Evolutionary conservation across 2,329 filamentous ascomycete genomes (phyloP), one percentile per base, ranked within the genome.

Genomic region (Trichoderma koningii): DNA sequence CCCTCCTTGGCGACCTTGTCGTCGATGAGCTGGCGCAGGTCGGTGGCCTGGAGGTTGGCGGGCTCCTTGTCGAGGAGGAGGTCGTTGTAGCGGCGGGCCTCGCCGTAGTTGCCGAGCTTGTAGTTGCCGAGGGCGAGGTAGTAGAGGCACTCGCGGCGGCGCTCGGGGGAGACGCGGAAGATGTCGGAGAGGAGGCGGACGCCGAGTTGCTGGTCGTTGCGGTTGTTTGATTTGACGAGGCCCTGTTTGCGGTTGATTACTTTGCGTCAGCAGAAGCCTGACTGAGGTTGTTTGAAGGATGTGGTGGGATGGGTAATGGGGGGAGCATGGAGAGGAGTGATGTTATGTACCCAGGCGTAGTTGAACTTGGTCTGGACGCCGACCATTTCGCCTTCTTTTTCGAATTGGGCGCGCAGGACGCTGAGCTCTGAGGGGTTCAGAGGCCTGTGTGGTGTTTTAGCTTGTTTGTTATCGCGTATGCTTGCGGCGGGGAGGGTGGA

Each of bases 361-460:
- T 99, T 99, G 86, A 99, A 99, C 77, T 98, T 98, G 68, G 95
- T 99, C 79, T 99, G 95, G 47, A 99, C 87, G 66, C 94, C 93
- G 67, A 97, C 94, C 82, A 96, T 96, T 73, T 96, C 92, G 71
- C 94, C 95, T 80, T 99, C 95, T 76, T 97, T 97, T 76, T 98
- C 94, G 77, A 95, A 99, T 78, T 99, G 95, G 67, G 91, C 84
- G 69, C 94, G 91, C 62, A 99, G 85, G 68, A 98, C 95, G 77
- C 93, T 89, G 67, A 99, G 89, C 79, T 99, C 95, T 57, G 92
- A 90, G 64, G 92, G 87, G 80, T 95, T 96, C 68, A 99, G 85
- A 70, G 95, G 91, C 75, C 92, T 95, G 71, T 62, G 41, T 19
- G 12, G n/a, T 15, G 23, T 15, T 38, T 42, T 52, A 34, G 28